Evolutionary conservation across 257 asterid species (phyloP), one percentile per base, ranked within the genome.

Genomic region (Mentha longifolia): DNA sequence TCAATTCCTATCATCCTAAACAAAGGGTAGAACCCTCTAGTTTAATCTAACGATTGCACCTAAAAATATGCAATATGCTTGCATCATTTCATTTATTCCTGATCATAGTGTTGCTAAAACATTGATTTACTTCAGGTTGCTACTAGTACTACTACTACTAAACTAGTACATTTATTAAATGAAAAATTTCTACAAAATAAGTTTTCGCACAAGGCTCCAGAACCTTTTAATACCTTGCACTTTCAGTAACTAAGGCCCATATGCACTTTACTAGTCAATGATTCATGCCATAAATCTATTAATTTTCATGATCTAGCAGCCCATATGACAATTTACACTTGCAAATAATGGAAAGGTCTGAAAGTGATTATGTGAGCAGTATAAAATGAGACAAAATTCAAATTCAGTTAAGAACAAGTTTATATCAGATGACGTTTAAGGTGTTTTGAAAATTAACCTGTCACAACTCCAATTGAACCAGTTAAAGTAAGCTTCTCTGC

Each of bases 391-490:
- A 12, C 28, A 71, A 31, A 43, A 9, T 70, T n/a, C 3, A 15
- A 31, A 10, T 41, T 47, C 22, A 57, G 54, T 43, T 30, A 57
- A 63, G 13, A 19, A 35, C 51, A 42, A 7, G 35, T 47, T 63
- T 56, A 28, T 50, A 30, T 20, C 33, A 17, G 67, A 74, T 31
- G 67, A 5, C 51, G 22, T n/a, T 51, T 30, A 52, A 52, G 58
- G 58, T 19, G 31, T 9, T 52, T 52, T 52, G 31, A 19, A 78
- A 62, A 12, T 49, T 76, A 79, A 91, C 98, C 98, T 62, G 98
- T 87, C 79, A 94, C 97, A 61, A 94, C 96, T 74, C 98, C 98
- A 69, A 94, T 91, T 62, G 98, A 94, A 76, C 97, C 98, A 28
- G 98, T 94, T 77, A 94, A 61, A 7, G 98, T 89, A 67, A 94